Percentiles rank a stretch among this genome's conserved stretches.
Evolutionary conservation across 768 basidiomycete genomes (phyloP).

Genomic region (Podaxis carcinomalis): DNA sequence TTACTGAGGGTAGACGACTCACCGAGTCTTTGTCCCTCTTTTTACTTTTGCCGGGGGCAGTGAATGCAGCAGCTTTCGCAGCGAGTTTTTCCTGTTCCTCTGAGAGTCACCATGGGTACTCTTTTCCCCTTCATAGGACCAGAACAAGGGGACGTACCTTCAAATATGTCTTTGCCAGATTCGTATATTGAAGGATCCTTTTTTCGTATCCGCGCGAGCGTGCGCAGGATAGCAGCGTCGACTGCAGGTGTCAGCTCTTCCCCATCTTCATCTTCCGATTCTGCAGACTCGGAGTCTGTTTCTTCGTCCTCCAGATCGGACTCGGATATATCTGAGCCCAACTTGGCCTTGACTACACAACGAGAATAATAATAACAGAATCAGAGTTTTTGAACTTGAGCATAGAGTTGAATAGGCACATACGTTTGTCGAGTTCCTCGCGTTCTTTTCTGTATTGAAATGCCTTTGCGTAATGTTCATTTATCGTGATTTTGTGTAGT

Average conservation of each 20-base stretch:
- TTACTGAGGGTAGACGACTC: background rate
- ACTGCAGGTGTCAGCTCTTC: slow-evolving; percentile 91
- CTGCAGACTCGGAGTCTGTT: slow-evolving; percentile 69
- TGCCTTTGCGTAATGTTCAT: slow-evolving; percentile 59
- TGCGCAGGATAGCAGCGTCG: slow-evolving; percentile 91
- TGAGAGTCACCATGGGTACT: slow-evolving; percentile 20
- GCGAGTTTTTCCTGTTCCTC: slow-evolving; percentile 62
- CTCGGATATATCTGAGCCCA: slow-evolving; percentile 68
- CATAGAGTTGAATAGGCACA: slow-evolving; percentile 23
- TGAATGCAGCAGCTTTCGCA: slow-evolving; percentile 16
- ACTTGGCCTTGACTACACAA: slow-evolving; percentile 78
- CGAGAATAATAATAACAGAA: background rate
- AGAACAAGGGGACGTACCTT: slow-evolving; percentile 44
- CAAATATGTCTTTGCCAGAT: slow-evolving; percentile 63
- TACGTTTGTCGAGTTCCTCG: slow-evolving; percentile 78
- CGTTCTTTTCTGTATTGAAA: slow-evolving; percentile 81
- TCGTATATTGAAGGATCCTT: slow-evolving; percentile 87
- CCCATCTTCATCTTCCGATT: slow-evolving; percentile 91
- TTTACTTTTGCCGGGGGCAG: slow-evolving; percentile 20
- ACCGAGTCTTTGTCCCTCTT: slow-evolving; percentile 29
- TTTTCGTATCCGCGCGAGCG: slow-evolving; percentile 76
- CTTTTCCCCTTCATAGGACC: background rate
- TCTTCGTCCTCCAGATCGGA: slow-evolving; percentile 43
- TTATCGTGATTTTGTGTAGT: slow-evolving; percentile 25
- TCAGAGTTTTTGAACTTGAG: background rate